Evolutionary conservation across 73 alveolate genomes (phyloP).

Genomic region (Blepharisma japonicum): DNA sequence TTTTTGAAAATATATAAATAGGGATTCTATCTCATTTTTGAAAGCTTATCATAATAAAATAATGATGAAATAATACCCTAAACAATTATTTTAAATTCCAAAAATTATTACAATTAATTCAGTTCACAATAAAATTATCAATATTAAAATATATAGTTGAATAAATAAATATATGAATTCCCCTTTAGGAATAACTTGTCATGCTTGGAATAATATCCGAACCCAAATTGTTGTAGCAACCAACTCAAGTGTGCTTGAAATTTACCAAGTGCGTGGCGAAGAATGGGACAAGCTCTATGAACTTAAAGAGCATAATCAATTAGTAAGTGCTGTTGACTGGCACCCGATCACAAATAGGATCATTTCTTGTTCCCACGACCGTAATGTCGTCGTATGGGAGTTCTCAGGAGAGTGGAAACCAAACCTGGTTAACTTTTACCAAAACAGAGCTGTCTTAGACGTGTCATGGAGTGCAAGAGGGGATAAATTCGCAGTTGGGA

Average conservation of each 20-base stretch:
- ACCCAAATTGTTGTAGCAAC: conserved; percentile 46
- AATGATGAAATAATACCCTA: too few species aligned
- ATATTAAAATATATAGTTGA: too few species aligned
- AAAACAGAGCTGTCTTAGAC: conserved; percentile 57
- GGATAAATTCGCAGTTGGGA: conserved; percentile 52
- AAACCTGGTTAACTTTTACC: conserved; percentile 40
- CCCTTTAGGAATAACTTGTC: not conserved
- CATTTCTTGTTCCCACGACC: conserved; percentile 44
- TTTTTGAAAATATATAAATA: too few species aligned
- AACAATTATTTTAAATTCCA: too few species aligned
- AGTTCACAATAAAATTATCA: too few species aligned
- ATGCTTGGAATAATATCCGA: not conserved
- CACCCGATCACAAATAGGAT: conserved; percentile 43
- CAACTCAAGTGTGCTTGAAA: conserved; percentile 36
- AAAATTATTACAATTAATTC: too few species aligned
- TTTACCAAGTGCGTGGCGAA: conserved; percentile 43
- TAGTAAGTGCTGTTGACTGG: conserved; percentile 61
- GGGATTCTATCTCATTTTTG: too few species aligned
- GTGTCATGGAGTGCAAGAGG: conserved; percentile 62
- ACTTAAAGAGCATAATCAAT: conserved; percentile 59
- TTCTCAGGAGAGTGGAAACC: conserved; percentile 36
- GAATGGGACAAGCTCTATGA: conserved; percentile 50
- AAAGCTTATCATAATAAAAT: too few species aligned
- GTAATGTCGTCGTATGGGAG: conserved; percentile 65
- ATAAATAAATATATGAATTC: conserved; percentile 14